Conservation (phyloP, 2,329 filamentous ascomycete genomes). For the Dothiorella sarmentorum region DNA sequence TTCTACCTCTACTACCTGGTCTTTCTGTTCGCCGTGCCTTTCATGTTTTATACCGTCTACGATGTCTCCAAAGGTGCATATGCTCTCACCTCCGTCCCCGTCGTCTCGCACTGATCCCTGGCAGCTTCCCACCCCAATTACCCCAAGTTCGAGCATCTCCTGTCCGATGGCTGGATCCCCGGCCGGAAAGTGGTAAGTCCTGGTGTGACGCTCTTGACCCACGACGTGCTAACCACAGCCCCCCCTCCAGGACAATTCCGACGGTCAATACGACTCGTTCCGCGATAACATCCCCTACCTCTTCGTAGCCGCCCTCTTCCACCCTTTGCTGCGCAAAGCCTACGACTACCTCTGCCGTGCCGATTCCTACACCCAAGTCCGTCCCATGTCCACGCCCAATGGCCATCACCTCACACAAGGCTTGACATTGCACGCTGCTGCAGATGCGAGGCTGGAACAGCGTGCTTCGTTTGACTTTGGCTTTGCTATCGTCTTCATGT, state of each 20-base stretch:
- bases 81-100: not conserved
- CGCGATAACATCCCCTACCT: slow-evolving; percentile 83
- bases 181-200: slow-evolving; percentile 75
- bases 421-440: slow-evolving; percentile 47
- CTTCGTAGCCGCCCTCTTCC: slow-evolving; percentile 66
- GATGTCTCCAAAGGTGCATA: slow-evolving; percentile 74
- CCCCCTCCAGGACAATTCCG: slow-evolving; percentile 70
- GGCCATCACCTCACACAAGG: slow-evolving; percentile 37
- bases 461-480: slow-evolving; percentile 76
- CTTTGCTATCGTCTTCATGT: slow-evolving; percentile 77
- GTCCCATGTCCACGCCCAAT: slow-evolving; percentile 31
- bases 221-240: not conserved
- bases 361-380: slow-evolving; percentile 44
- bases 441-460: slow-evolving; percentile 55
- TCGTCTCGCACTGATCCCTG: slow-evolving; percentile 18
- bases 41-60: slow-evolving; percentile 89
- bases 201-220: not conserved
- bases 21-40: slow-evolving; percentile 64
- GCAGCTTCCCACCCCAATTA: slow-evolving; percentile 80
- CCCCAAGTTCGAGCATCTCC: slow-evolving; percentile 63
- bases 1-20: slow-evolving; percentile 77
- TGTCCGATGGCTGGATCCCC: slow-evolving; percentile 85
- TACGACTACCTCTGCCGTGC: slow-evolving; percentile 59
- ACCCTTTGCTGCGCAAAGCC: slow-evolving; percentile 71
- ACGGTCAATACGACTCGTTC: slow-evolving; percentile 82